Base-by-base conservation (phyloP, 2,329 filamentous ascomycete genomes). In the Xylariaceae sp. region DNA sequence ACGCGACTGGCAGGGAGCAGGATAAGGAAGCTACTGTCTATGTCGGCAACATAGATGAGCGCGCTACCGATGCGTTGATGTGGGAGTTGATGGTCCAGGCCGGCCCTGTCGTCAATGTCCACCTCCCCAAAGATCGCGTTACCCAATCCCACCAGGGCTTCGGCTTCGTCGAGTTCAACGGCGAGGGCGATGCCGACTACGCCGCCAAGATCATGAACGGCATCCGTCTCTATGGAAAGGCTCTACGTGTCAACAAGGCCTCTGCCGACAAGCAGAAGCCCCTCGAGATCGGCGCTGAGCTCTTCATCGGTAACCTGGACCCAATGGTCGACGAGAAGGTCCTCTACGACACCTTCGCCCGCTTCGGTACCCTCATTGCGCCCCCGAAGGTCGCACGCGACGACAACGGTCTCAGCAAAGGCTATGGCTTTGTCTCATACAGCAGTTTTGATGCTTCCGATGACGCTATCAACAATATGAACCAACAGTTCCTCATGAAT, bases 21-120 rank as follows among this genome's bases (percentile, higher is more conserved):
- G 92, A 97, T 72, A 96, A 96, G 71, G 92, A 97, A 73, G 90
- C 90, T 61, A 97, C 94, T 39, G 89, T 97, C 68, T 99, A 99
- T 71, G 89, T 97, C 61, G 94, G 94, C 67, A 97, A 97, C 70
- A 90, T 99, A 64, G 94, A 99, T 75, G 94, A 99, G 76, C 90
- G 94, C 69, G 89, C 94, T 58, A 87, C 86, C 42, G 90, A 96
- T 66, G 85, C 87, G 61, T 81, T 96, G 60, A 84, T 99, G 59
- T 96, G 94, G 86, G 94, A 99, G 76, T 80, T 99, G 63, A 97
- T 97, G 90, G 85, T 96, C 48, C 94, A 99, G 75, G 90, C 91
- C 68, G 94, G 94, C 48, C 91, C 92, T 61, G 95, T 99, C 63
- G 89, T 95, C 66, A 97, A 97, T 72, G 92, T 99, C 56, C 94